Evolutionary conservation across 179 eudicot species (phyloP).

Genomic region (Carnegiea gigantea): DNA sequence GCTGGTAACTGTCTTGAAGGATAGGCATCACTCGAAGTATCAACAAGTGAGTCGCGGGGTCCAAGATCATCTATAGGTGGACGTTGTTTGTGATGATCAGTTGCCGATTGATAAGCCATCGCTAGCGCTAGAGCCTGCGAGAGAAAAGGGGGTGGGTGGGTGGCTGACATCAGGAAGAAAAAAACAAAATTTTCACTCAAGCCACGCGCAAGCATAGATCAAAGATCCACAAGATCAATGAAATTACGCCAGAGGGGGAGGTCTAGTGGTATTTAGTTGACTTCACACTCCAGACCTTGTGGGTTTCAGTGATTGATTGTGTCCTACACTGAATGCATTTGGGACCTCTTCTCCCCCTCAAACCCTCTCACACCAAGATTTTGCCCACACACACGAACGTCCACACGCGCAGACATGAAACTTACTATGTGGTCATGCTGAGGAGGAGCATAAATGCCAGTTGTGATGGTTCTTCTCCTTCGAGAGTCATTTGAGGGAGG

Average conservation of each 20-base stretch:
- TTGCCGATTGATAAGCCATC: constrained; percentile 74
- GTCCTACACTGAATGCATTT: too few species aligned
- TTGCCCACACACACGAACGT: too few species aligned
- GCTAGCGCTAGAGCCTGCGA: constrained; percentile 79
- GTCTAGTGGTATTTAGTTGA: background rate
- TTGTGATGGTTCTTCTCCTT: constrained; percentile 60
- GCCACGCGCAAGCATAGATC: background rate
- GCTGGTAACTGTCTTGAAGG: constrained; percentile 44
- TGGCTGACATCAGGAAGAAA: background rate
- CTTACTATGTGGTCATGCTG: constrained; percentile 85
- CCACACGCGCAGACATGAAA: background rate
- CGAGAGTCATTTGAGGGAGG: constrained; percentile 51
- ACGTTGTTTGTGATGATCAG: constrained; percentile 76
- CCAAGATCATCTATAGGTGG: constrained; percentile 79
- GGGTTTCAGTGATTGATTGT: background rate
- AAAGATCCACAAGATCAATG: background rate
- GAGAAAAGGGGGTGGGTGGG: background rate
- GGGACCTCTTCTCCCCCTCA: background rate
- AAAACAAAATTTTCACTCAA: background rate
- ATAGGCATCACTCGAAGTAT: constrained; percentile 33
- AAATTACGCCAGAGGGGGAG: background rate
- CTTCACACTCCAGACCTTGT: too few species aligned
- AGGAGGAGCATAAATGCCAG: constrained; percentile 86
- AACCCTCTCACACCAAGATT: too few species aligned
- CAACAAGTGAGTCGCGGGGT: constrained; percentile 39